phyloP scores from a whole-genome alignment of 495 filamentous ascomycete genomes.

The Sordaria brevicollis region DNA sequence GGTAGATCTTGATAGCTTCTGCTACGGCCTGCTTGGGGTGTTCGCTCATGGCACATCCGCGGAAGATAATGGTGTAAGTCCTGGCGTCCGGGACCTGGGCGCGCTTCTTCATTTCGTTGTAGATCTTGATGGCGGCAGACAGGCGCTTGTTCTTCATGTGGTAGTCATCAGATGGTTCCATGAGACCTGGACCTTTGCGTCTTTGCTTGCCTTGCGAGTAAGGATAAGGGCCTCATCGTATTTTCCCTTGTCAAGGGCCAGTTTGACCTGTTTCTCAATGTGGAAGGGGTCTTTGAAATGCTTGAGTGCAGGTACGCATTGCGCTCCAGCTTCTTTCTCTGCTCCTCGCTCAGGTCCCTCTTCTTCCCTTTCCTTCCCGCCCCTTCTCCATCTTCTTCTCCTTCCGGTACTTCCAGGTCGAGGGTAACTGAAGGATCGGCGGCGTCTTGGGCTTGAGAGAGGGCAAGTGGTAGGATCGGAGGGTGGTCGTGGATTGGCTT shows the following conservation, averaged over 20 bases:
- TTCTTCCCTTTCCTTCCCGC: background rate
- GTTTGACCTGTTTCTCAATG: conserved; percentile 52
- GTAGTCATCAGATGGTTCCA: conserved; percentile 85
- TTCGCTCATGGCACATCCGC: conserved; percentile 52
- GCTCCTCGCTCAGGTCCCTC: background rate
- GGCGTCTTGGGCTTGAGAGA: background rate
- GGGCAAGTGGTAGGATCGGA: background rate
- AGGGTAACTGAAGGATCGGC: background rate
- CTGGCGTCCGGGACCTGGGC: conserved; percentile 58
- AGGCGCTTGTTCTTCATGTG: conserved; percentile 49
- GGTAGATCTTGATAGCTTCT: conserved; percentile 60
- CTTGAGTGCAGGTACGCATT: conserved; percentile 40
- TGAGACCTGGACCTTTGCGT: conserved; percentile 51
- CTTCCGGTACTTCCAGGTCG: background rate
- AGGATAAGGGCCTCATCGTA: conserved; percentile 53
- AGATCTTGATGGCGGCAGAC: conserved; percentile 58
- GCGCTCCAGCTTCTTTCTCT: conserved; percentile 14
- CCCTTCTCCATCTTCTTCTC: background rate
- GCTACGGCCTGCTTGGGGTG: conserved; percentile 42
- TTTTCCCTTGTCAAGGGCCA: conserved; percentile 42
- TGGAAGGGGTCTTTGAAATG: conserved; percentile 56
- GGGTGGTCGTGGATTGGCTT: background rate
- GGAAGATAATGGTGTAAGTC: conserved; percentile 77
- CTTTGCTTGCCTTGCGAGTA: conserved; percentile 53
- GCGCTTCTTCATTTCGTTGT: conserved; percentile 98